Base-by-base conservation (phyloP, 352 stramenopile genomes). In the Phytophthora multivora region DNA sequence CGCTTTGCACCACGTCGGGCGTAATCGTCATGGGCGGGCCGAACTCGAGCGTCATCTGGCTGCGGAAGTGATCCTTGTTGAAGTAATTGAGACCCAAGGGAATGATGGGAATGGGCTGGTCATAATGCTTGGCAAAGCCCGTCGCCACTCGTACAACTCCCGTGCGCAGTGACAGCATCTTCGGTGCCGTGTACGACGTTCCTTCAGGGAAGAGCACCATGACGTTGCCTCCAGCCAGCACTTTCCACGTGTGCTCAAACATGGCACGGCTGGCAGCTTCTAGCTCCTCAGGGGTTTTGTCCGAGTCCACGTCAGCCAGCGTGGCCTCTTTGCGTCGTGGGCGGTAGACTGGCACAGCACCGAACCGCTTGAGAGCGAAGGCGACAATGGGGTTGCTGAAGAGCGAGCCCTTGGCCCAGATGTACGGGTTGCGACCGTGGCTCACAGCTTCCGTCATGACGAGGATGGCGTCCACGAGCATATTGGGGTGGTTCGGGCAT, bases 161-260 rank as follows among this genome's bases (percentile, higher is more conserved):
- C 5, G 83, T 91, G 47, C 83, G 83, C 26, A 93, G 65, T 40
- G 75, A 73, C 45, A 93, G 63, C 83, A 93, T 93, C 71, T 90
- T 89, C 0, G 83, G 83, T 13, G 79, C 75, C 18, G 83, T 93
- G 64, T 93, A 93, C 41, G 81, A 91, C 51, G 83, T 93, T 53
- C 83, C 83, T 69, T 93, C 83, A 3, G 83, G 83, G 58, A 93
- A 93, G 3, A 93, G 60, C 50, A 93, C 66, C 81, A 93, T 90
- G 38, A 89, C 69, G 40, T 93, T 88, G 8, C 81, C 81, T 4
- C 25, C 52, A 9, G 64, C 71, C 28, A 93, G 76, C 15, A 84
- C 79, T 12, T 69, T 35, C 83, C 81, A 93, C 35, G 83, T 90
- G 45, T 82, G 64, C 64, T 93, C 78, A 46, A 93, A 93, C 83